Conservation (phyloP, 148 eudicot species). For the Vaccinium corymbosum region DNA sequence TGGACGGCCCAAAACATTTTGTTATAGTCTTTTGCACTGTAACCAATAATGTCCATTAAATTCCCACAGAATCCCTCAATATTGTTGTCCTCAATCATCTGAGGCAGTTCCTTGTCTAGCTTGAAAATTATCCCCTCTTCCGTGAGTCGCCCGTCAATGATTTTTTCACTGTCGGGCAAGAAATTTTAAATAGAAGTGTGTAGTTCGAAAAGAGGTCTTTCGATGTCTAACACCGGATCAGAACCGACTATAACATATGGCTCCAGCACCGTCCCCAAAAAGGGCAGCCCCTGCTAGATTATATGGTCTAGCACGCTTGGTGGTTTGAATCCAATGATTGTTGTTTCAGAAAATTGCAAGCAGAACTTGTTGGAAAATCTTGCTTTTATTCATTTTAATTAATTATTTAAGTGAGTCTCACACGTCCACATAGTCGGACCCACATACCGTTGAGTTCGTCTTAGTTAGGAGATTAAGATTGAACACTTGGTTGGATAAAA, state of each 20-base stretch:
- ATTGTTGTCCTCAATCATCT: constrained; percentile 70
- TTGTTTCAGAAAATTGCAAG: constrained; percentile 83
- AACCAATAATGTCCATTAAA: constrained; percentile 43
- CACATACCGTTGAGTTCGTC: no score
- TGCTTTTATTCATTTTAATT: no score
- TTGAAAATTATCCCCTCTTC: constrained; percentile 93
- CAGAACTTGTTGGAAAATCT: constrained; percentile 25
- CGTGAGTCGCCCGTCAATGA: constrained; percentile 83
- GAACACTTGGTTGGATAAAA: no score
- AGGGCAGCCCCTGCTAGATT: constrained; percentile 86
- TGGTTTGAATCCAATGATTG: constrained; percentile 83
- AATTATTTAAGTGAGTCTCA: constrained; percentile 22
- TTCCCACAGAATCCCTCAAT: constrained; percentile 61
- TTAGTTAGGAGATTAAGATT: no score
- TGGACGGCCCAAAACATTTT: constrained; percentile 94
- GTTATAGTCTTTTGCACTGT: constrained; percentile 47
- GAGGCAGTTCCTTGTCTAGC: constrained; percentile 71
- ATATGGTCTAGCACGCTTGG: constrained; percentile 75
- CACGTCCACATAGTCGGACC: no score
- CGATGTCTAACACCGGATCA: constrained; percentile 34
- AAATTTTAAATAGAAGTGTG: constrained; percentile 77
- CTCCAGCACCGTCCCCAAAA: constrained; percentile 97
- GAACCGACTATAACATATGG: constrained; percentile 76
- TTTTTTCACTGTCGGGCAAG: constrained; percentile 75
- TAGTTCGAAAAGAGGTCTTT: constrained; percentile 74